Conservation (phyloP, 257 asterid genomes). For the Forsythia suspensa region DNA sequence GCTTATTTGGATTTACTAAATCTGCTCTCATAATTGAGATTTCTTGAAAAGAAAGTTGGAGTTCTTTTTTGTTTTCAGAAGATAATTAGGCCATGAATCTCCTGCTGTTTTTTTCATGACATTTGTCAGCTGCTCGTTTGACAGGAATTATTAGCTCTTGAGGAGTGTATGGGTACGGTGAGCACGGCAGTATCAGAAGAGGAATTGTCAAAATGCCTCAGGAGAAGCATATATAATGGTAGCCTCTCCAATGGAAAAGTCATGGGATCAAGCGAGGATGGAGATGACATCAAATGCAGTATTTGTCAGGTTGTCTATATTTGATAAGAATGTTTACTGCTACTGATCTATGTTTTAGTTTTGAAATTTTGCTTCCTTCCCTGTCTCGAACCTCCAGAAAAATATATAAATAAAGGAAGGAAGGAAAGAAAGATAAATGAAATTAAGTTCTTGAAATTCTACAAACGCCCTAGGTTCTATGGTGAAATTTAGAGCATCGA, state of each 20-base stretch:
- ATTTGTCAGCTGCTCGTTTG: neutral
- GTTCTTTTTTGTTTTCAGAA: neutral
- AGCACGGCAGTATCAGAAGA: conserved; percentile 89
- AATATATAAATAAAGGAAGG: neutral
- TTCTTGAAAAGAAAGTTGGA: neutral
- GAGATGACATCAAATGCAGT: conserved; percentile 68
- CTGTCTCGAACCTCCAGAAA: neutral
- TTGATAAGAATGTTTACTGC: neutral
- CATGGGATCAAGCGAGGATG: conserved; percentile 38
- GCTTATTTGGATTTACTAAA: neutral
- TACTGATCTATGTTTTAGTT: neutral
- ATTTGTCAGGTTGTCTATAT: conserved; percentile 71
- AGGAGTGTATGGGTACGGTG: conserved; percentile 89
- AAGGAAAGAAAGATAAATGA: no score
- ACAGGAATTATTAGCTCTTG: conserved; percentile 92
- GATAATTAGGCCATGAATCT: neutral
- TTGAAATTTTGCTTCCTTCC: neutral
- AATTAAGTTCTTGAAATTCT: no score
- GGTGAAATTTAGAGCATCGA: no score
- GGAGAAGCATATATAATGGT: conserved; percentile 43
- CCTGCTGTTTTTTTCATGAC: neutral
- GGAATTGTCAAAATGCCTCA: conserved; percentile 64
- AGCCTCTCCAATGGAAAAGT: conserved; percentile 26
- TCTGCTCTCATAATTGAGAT: neutral
- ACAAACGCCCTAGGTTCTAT: no score